These are phyloP conservation scores for Suhomyces kunorum DNA, from an alignment of 1,139 yeast genomes.

Conservation along the genomic window DNA sequence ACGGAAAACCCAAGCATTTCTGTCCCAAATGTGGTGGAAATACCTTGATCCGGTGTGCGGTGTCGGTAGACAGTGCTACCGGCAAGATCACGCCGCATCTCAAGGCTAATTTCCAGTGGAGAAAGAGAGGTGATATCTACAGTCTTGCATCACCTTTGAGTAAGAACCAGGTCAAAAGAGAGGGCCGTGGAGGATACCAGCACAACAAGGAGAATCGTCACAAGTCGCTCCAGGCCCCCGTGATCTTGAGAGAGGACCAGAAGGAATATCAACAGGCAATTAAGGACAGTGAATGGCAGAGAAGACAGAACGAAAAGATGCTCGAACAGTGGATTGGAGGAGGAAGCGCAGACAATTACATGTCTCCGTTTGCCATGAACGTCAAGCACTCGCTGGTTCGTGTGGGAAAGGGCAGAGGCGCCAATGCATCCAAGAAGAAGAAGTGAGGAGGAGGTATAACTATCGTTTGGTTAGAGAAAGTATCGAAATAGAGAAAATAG, in stretches of 20 bases:
- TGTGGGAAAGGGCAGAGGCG: constrained; percentile 81
- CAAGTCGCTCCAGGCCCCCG: constrained; percentile 52
- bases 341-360: constrained; percentile 86
- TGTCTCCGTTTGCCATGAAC: constrained; percentile 81
- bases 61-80: constrained; percentile 73
- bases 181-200: constrained; percentile 73
- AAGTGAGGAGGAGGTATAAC: too few relatives aligned
- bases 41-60: constrained; percentile 87
- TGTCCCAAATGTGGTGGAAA: constrained; percentile 97
- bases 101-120: constrained; percentile 92
- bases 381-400: constrained; percentile 67
- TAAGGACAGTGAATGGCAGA: constrained; percentile 85
- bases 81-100: constrained; percentile 90
- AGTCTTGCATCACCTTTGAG: constrained; percentile 73
- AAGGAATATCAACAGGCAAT: constrained; percentile 87
- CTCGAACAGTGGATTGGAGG: constrained; percentile 91
- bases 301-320: constrained; percentile 81
- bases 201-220: constrained; percentile 64
- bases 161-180: constrained; percentile 58
- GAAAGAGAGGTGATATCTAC: constrained; percentile 79
- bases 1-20: constrained; percentile 78
- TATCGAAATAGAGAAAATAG: too few relatives aligned
- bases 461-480: too few relatives aligned
- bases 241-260: constrained; percentile 85
- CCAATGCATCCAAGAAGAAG: constrained; percentile 60